Evolutionary conservation across 108 stramenopile genomes (phyloP).

Genomic region (Schizochytrium sp.): DNA sequence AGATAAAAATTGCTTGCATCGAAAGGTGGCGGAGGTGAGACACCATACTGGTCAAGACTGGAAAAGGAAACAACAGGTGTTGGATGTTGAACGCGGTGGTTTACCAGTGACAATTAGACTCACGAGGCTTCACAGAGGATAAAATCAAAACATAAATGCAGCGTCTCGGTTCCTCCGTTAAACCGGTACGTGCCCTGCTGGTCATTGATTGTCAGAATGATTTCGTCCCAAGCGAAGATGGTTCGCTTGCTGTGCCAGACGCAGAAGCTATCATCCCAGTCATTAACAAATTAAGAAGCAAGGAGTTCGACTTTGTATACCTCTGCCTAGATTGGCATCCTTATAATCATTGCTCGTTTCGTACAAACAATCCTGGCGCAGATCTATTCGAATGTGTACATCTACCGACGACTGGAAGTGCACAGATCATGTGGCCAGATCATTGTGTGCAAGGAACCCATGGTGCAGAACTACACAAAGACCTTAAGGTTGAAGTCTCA

Average conservation of each 20-base stretch:
- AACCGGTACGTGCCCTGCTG: constrained; percentile 53
- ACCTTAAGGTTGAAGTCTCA: constrained; percentile 15
- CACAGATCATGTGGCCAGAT: constrained; percentile 66
- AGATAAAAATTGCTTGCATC: too few species aligned
- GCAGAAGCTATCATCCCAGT: constrained; percentile 59
- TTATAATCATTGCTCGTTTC: constrained; percentile 56
- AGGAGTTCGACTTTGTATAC: constrained; percentile 60
- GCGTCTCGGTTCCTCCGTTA: neutral
- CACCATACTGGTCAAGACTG: too few species aligned
- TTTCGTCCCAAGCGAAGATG: constrained; percentile 61
- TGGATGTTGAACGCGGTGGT: too few species aligned
- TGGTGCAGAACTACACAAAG: constrained; percentile 61
- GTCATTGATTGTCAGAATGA: constrained; percentile 63
- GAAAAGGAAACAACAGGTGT: too few species aligned
- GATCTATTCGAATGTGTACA: constrained; percentile 26
- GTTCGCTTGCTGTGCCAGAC: constrained; percentile 60
- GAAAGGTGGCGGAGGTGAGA: too few species aligned
- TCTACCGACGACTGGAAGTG: constrained; percentile 50
- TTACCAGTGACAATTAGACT: too few species aligned
- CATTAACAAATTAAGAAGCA: constrained; percentile 47
- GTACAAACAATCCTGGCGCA: constrained; percentile 62
- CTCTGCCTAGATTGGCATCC: constrained; percentile 65
- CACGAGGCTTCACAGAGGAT: too few species aligned
- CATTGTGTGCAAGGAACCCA: constrained; percentile 64
- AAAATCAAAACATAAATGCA: too few species aligned